Percentiles rank a stretch among this genome's conserved stretches.
Conservation (phyloP, 192 early-diverging fungal genomes). For the Cladochytrium replicatum region DNA sequence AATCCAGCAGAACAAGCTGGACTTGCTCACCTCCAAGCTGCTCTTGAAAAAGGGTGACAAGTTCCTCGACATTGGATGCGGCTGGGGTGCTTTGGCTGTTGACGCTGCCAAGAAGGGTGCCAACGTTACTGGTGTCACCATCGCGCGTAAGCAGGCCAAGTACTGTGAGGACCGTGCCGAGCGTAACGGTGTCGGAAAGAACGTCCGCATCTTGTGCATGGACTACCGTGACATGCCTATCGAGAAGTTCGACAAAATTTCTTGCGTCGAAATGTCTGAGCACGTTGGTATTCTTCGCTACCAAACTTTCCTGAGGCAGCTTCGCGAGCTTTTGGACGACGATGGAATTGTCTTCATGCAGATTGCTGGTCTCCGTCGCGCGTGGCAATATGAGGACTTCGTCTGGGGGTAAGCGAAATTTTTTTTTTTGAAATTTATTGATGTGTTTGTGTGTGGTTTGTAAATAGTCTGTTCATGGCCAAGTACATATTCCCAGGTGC, state of each 20-base stretch:
- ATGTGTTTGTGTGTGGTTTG: conserved; percentile 1
- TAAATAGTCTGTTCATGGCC: conserved; percentile 79
- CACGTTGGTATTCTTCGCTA: conserved; percentile 92
- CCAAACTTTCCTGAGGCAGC: conserved; percentile 79
- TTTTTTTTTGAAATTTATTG: too few relatives aligned
- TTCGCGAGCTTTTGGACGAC: conserved; percentile 90
- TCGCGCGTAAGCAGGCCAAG: conserved; percentile 83
- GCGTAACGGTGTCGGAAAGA: conserved; percentile 67
- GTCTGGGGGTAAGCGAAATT: conserved; percentile 60
- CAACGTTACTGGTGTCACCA: conserved; percentile 87
- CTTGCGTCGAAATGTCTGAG: conserved; percentile 98
- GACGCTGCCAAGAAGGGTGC: conserved; percentile 84
- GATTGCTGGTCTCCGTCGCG: conserved; percentile 87
- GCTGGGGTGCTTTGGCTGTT: conserved; percentile 89
- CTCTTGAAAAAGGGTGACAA: conserved; percentile 77
- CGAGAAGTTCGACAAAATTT: conserved; percentile 91
- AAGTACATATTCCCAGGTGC: conserved; percentile 98
- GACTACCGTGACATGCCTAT: conserved; percentile 97
- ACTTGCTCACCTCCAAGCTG: conserved; percentile 75
- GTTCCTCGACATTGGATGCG: conserved; percentile 96
- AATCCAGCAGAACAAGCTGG: conserved; percentile 93
- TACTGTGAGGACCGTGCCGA: conserved; percentile 78
- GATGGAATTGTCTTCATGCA: conserved; percentile 97
- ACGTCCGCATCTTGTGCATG: conserved; percentile 78
- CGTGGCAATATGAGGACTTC: conserved; percentile 74